Evolutionary conservation across 2,329 filamentous ascomycete species (phyloP), one percentile per base, ranked within the genome.

Genomic region (Elsinoe australis): DNA sequence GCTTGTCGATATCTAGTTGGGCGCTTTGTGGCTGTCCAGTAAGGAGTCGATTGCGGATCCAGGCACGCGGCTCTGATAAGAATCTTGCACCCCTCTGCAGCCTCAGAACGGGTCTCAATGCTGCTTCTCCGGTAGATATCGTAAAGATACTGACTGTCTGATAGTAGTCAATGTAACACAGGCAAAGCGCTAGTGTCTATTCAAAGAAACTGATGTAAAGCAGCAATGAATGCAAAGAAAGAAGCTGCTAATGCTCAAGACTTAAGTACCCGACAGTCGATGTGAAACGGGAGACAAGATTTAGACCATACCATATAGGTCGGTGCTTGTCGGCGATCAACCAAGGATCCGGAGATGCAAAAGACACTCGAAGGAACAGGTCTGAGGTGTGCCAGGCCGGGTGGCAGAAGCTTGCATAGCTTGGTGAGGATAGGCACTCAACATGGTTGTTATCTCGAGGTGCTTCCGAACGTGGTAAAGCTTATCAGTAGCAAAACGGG

Each of bases 401-500:
- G 26, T 29, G 24, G 24, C 24, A 44, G 39, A 32, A 44, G 39
- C 39, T 44, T 44, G 39, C 28, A 24, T 15, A 26, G 39, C 24
- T 44, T 44, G 28, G 24, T 31, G 39, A 44, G 39, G 26, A 21
- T 31, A 32, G 28, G 39, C 39, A 32, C 28, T 44, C 24, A 44
- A 31, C 14, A 12, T 29, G 39, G 24, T 10, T 32, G 21, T 44
- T 44, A 44, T 44, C 39, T 44, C 9, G 39, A 29, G 26, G 24
- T 44, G n/a, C 21, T 29, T 2, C 39, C 39, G 21, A 44, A 44
- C 39, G n/a, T 31, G 39, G 39, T 26, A 44, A 44, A 12, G 39
- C 28, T 44, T 44, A 44, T 44, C 39, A 24, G 14, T 29, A n/a
- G n/a, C 21, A 26, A 31, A 29, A 44, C 39, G 39, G 39, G 39